Percentiles rank a stretch among this genome's conserved stretches.
Conservation (phyloP, 83 land plant genomes). For the Picea abies region DNA sequence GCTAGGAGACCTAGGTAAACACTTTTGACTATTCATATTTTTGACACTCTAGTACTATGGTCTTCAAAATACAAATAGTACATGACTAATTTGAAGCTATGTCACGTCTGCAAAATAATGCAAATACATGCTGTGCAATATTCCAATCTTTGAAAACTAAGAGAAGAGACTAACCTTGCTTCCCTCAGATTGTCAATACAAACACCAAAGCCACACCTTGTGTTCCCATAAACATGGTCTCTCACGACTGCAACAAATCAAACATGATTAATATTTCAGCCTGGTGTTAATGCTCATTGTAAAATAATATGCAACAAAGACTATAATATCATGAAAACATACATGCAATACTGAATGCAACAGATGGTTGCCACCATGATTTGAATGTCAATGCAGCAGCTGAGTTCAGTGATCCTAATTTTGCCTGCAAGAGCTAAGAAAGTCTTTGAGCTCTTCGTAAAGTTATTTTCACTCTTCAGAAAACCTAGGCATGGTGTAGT, state of each 20-base stretch:
- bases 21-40: no score
- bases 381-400: constrained; percentile 70
- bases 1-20: no score
- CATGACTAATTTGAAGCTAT: not conserved
- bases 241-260: constrained; percentile 41
- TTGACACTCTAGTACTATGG: no score
- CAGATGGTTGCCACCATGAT: constrained; percentile 97
- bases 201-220: constrained; percentile 56
- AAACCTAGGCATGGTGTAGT: not conserved
- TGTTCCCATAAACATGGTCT: constrained; percentile 41
- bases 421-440: constrained; percentile 52
- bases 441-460: not conserved
- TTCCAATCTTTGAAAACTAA: not conserved
- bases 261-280: not conserved
- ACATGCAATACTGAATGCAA: constrained; percentile 79
- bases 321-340: constrained; percentile 1
- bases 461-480: not conserved
- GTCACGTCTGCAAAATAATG: not conserved
- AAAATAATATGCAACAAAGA: not conserved
- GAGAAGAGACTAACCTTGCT: constrained; percentile 45
- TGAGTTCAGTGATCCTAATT: constrained; percentile 67
- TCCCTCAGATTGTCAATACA: constrained; percentile 64
- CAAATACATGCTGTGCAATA: not conserved
- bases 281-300: not conserved
- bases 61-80: not conserved